Evolutionary conservation across 2,329 filamentous ascomycete species (phyloP).

Genomic region (Colletotrichum gigasporum): DNA sequence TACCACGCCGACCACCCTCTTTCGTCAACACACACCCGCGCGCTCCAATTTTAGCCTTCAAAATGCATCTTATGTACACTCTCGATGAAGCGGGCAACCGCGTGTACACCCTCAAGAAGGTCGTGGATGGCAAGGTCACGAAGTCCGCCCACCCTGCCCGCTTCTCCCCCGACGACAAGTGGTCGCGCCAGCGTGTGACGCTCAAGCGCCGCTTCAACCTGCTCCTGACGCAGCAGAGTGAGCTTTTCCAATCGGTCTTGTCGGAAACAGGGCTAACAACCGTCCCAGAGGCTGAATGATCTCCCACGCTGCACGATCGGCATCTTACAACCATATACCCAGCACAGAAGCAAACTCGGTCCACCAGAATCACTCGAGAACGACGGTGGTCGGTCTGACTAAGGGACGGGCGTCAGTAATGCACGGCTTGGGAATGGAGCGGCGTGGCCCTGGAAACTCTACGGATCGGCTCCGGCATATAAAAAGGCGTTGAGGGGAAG

Average conservation of each 20-base stretch:
- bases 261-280: background rate
- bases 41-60: background rate
- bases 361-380: background rate
- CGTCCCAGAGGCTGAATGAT: conserved; percentile 4
- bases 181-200: conserved; percentile 93
- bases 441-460: background rate
- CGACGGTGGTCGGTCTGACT: conserved; percentile 2
- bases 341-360: background rate
- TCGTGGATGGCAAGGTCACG: conserved; percentile 85
- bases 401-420: background rate
- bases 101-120: conserved; percentile 95
- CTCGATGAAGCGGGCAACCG: conserved; percentile 85
- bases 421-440: background rate
- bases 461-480: conserved; percentile 9
- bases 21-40: background rate
- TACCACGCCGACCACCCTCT: background rate
- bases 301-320: background rate
- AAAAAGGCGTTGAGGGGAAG: conserved; percentile 28
- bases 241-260: conserved; percentile 38
- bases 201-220: conserved; percentile 93
- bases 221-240: conserved; percentile 81
- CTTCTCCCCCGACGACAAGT: conserved; percentile 99
- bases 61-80: conserved; percentile 70
- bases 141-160: conserved; percentile 96
- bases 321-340: conserved; percentile 3